A percentile compares a stretch with the other conserved stretches of the same genome.
Conservation (phyloP, 2,329 filamentous ascomycete genomes). For the Shiraia sp. region DNA sequence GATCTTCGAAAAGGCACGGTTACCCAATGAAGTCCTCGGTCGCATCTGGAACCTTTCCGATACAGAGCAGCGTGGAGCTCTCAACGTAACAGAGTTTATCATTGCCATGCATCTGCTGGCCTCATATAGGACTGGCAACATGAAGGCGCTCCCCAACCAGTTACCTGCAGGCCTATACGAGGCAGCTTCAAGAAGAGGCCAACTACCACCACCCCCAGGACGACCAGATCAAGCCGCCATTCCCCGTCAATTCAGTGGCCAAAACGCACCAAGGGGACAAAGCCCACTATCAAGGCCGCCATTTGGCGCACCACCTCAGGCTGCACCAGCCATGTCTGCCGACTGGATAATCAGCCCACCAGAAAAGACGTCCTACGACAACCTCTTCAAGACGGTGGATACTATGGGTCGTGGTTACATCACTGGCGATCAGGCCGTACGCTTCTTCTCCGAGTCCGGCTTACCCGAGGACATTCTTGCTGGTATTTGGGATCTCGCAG, state of each 20-base stretch:
- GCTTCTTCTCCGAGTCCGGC: slow-evolving; percentile 90
- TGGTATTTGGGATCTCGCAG: slow-evolving; percentile 95
- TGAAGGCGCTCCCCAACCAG: slow-evolving; percentile 77
- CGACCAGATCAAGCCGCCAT: slow-evolving; percentile 65
- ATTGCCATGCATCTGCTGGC: slow-evolving; percentile 98
- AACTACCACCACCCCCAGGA: slow-evolving; percentile 47
- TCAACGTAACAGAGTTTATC: slow-evolving; percentile 90
- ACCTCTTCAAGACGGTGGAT: slow-evolving; percentile 82
- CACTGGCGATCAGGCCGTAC: slow-evolving; percentile 90
- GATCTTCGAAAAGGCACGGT: slow-evolving; percentile 90
- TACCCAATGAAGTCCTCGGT: slow-evolving; percentile 89
- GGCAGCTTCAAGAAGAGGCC: slow-evolving; percentile 70
- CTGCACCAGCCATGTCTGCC: slow-evolving; percentile 59
- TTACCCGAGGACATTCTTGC: slow-evolving; percentile 86
- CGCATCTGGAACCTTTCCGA: slow-evolving; percentile 96
- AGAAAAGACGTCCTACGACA: slow-evolving; percentile 87
- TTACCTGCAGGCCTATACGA: slow-evolving; percentile 88
- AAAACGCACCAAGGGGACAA: slow-evolving; percentile 56
- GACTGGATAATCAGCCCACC: slow-evolving; percentile 83
- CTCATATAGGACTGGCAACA: slow-evolving; percentile 81
- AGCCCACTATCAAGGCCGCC: slow-evolving; percentile 60
- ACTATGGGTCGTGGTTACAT: slow-evolving; percentile 80
- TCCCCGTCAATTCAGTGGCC: slow-evolving; percentile 80
- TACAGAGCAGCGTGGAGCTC: slow-evolving; percentile 84
- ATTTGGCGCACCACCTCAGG: slow-evolving; percentile 53